Evolutionary conservation across 2,329 filamentous ascomycete species (phyloP), one percentile per base, ranked within the genome.

Genomic region (Diplodia scrobiculata): DNA sequence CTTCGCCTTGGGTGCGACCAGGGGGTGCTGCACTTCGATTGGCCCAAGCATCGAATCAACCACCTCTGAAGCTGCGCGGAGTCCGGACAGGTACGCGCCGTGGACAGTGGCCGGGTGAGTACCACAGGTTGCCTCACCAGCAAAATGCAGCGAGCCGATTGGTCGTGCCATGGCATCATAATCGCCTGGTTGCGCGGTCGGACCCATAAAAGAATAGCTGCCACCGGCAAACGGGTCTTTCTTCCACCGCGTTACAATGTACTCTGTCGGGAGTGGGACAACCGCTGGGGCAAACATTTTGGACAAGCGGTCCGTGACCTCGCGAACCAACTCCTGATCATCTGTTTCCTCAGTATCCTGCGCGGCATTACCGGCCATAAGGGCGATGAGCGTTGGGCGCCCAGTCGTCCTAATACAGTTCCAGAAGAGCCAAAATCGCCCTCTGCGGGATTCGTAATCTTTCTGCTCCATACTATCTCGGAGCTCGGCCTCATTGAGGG

Each of bases 341-440:
- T 87, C 85, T 1, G 88, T 87, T 62, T 83, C 82, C 77, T 99
- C 96, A 0, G 92, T 92, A 69, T 96, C 90, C 71, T 92, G 91
- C 17, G 93, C 95, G 21, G 96, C 91, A 71, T 97, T 91, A 25
- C 95, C 95, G 59, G 94, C 94, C 94, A 99, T 97, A 32, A 99
- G 84, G 9, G 92, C 95, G 68, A 98, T 87, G 27, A 97, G 83
- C 62, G 92, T 92, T 41, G 80, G 95, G 41, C 96, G 82, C 0
- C 96, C 96, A 53, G 91, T 92, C 2, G 91, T 96, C 71, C 92
- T 91, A 68, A 92, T 89, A 65, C 92, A 92, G 72, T 99, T 98
- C 86, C 97, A 98, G 86, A 97, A 98, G 71, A 99, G 87, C 73
- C 98, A 99, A 79, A 97, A 97, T 27, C 93, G 89, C n/a, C 94